phyloP scores from a whole-genome alignment of 345 rosid genomes.

The Mangifera indica region DNA sequence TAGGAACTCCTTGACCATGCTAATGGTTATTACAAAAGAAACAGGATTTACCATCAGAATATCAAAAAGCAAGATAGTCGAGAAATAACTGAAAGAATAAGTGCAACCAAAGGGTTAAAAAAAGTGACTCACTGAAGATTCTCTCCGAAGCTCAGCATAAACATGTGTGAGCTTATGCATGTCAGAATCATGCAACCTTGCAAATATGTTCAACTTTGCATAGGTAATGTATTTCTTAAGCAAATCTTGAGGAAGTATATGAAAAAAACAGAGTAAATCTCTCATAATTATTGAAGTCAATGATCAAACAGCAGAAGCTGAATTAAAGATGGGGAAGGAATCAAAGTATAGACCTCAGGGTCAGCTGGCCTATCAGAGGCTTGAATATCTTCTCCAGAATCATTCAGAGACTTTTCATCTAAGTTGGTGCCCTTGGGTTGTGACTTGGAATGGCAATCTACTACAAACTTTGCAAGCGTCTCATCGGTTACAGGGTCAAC shows the following conservation, averaged over 20 bases:
- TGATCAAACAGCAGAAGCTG: conserved; percentile 13
- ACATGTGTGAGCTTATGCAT: conserved; percentile 87
- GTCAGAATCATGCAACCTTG: conserved; percentile 76
- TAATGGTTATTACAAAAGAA: conserved; percentile 26
- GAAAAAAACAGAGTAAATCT: conserved; percentile 18
- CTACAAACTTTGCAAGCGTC: conserved; percentile 94
- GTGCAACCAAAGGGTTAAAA: not conserved
- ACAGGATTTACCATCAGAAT: conserved; percentile 10
- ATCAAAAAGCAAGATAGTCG: conserved; percentile 22
- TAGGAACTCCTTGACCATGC: conserved; percentile 98
- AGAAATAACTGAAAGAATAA: not conserved
- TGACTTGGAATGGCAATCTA: conserved; percentile 87
- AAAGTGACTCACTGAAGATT: conserved; percentile 62
- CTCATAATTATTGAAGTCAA: conserved; percentile 12
- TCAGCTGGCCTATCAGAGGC: conserved; percentile 54
- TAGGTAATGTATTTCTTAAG: conserved; percentile 91
- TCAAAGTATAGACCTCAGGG: conserved; percentile 57
- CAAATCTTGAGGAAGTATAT: conserved; percentile 79
- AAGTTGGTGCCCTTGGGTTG: conserved; percentile 76
- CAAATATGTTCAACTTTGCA: conserved; percentile 87
- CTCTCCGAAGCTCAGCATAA: conserved; percentile 86
- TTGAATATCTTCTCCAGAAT: conserved; percentile 53
- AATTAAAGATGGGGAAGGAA: not conserved
- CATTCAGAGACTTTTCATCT: conserved; percentile 50
- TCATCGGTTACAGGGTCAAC: conserved; percentile 93